Conservation (phyloP, 192 early-diverging fungal genomes). For the Coemansia sp. region DNA sequence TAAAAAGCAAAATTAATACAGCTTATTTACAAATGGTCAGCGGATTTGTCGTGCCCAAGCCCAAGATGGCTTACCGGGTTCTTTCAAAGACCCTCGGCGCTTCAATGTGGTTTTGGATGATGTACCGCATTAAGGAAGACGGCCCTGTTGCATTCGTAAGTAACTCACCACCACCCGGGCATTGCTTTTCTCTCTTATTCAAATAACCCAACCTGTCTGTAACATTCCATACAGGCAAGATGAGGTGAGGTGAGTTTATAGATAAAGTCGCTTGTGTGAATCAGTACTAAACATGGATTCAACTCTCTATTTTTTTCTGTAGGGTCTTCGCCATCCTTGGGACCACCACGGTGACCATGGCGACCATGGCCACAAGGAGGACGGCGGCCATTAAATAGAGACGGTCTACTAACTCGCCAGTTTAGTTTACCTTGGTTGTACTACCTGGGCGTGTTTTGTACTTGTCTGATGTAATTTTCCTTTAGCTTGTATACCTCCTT, state of each 20-base stretch:
- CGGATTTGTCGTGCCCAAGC: constrained; percentile 44
- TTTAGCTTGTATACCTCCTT: neutral
- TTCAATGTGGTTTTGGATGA: constrained; percentile 81
- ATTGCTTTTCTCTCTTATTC: no score
- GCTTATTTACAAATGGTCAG: constrained; percentile 14
- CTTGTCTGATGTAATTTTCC: no score
- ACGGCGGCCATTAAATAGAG: neutral
- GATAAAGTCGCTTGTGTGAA: no score
- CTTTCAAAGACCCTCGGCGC: constrained; percentile 64
- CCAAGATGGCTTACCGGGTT: constrained; percentile 47
- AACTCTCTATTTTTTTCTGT: no score
- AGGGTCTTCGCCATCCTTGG: constrained; percentile 70
- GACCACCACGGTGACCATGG: constrained; percentile 59
- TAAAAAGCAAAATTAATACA: neutral
- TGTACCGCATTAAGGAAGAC: constrained; percentile 77
- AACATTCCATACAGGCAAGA: no score
- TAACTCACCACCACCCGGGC: no score
- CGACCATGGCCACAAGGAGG: constrained; percentile 44
- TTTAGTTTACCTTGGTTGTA: no score
- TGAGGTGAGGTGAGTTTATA: no score
- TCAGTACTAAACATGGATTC: no score
- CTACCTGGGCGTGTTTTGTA: neutral
- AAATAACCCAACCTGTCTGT: no score
- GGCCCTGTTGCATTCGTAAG: constrained; percentile 66
- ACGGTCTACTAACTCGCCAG: no score